Evolutionary conservation across 129 eudicot genomes (phyloP).

Genomic region (Escallonia rubra): DNA sequence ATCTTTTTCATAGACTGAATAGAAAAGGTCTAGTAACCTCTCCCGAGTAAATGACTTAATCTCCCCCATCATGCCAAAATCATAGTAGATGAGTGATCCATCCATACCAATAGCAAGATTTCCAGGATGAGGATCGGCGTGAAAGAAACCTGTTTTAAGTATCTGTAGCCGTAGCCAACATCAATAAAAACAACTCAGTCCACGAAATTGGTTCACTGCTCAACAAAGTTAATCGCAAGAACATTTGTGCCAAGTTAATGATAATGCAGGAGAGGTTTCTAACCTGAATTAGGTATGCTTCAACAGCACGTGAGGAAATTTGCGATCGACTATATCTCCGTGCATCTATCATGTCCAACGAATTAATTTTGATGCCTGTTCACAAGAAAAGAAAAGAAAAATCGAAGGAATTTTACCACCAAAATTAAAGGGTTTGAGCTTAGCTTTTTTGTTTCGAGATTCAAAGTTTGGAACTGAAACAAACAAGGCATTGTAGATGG

Average conservation of each 20-base stretch:
- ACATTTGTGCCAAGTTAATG: not conserved
- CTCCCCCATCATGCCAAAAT: slow-evolving; percentile 99
- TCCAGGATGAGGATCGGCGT: slow-evolving; percentile 99
- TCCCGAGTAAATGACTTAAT: slow-evolving; percentile 84
- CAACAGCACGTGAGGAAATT: slow-evolving; percentile 78
- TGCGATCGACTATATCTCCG: slow-evolving; percentile 69
- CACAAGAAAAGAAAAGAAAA: slow-evolving; percentile 8
- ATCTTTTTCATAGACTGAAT: slow-evolving; percentile 88
- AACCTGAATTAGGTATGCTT: slow-evolving; percentile 96
- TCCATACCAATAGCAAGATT: slow-evolving; percentile 92
- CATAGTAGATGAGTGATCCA: slow-evolving; percentile 91
- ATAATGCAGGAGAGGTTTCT: not conserved
- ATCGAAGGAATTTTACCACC: slow-evolving; percentile 10
- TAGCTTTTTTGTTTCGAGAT: not conserved
- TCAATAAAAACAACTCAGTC: slow-evolving; percentile 5
- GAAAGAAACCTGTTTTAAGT: slow-evolving; percentile 90
- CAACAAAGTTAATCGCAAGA: not conserved
- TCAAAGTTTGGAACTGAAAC: not conserved
- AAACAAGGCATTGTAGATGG: slow-evolving; percentile 13
- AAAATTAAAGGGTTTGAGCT: not conserved
- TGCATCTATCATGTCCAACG: slow-evolving; percentile 59
- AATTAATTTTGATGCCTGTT: slow-evolving; percentile 81
- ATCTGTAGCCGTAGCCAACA: slow-evolving; percentile 40
- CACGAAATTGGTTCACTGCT: not conserved
- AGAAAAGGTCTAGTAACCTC: slow-evolving; percentile 65